Evolutionary conservation across 495 filamentous ascomycete species (phyloP).

Genomic region (Hypoxylon fragiforme): DNA sequence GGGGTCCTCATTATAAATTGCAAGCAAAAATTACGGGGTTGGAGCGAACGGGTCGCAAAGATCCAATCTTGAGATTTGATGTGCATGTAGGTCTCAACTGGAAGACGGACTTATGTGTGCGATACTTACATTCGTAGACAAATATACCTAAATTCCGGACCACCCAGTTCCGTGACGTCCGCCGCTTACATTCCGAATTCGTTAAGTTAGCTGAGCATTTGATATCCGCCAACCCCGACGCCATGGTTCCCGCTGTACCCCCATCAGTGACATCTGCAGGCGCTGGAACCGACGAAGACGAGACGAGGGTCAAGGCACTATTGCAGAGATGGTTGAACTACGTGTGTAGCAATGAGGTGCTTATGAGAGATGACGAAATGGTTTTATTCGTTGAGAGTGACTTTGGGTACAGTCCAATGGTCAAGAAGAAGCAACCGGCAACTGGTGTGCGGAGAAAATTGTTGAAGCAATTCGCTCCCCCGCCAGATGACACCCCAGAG

Average conservation of each 20-base stretch:
- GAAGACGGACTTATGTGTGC: background rate
- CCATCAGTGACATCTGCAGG: slow-evolving; percentile 89
- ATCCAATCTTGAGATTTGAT: slow-evolving; percentile 93
- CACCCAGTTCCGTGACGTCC: slow-evolving; percentile 96
- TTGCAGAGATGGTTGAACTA: slow-evolving; percentile 96
- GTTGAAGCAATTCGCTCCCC: slow-evolving; percentile 97
- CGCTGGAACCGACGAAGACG: slow-evolving; percentile 95
- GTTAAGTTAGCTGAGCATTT: slow-evolving; percentile 92
- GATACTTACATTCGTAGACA: slow-evolving; percentile 60
- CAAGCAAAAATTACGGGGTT: slow-evolving; percentile 92
- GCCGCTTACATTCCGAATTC: slow-evolving; percentile 94
- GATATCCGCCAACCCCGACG: slow-evolving; percentile 93
- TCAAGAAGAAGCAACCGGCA: slow-evolving; percentile 94
- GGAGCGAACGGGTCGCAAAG: slow-evolving; percentile 91
- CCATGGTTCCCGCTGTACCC: slow-evolving; percentile 95
- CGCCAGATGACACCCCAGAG: slow-evolving; percentile 96
- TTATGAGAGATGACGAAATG: slow-evolving; percentile 95
- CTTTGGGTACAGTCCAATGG: slow-evolving; percentile 95
- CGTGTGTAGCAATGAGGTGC: slow-evolving; percentile 85
- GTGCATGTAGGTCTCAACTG: slow-evolving; percentile 72
- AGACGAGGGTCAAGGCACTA: slow-evolving; percentile 79
- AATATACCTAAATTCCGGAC: slow-evolving; percentile 97
- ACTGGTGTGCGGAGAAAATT: slow-evolving; percentile 93
- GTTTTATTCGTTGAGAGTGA: slow-evolving; percentile 97
- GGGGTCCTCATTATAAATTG: slow-evolving; percentile 75